Percentiles rank a stretch among this genome's conserved stretches.
Conservation (phyloP, 2,329 filamentous ascomycete species). For the Alternaria dauci region DNA sequence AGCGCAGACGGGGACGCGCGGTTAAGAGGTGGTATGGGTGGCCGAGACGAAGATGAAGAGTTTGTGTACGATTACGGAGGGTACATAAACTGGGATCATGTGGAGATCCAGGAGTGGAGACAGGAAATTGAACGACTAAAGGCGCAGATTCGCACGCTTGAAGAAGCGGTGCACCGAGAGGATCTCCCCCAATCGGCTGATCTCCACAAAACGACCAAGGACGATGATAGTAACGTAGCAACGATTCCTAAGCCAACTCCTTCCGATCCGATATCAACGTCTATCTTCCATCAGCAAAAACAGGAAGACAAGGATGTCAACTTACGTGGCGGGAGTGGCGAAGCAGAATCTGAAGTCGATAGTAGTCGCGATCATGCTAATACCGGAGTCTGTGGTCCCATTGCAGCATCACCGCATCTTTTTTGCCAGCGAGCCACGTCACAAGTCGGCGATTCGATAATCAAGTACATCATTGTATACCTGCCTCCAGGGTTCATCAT, state of each 20-base stretch:
- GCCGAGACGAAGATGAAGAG: slow-evolving; percentile 11
- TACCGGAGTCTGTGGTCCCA: neutral
- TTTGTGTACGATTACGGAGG: slow-evolving; percentile 9
- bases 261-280: neutral
- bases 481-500: slow-evolving; percentile 19
- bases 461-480: slow-evolving; percentile 8
- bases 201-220: neutral
- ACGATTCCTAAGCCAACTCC: neutral
- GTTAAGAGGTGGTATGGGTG: slow-evolving; percentile 10
- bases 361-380: neutral
- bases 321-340: neutral
- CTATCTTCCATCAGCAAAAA: neutral
- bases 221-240: neutral
- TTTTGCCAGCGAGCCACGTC: neutral
- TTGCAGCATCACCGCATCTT: neutral
- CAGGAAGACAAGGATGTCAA: neutral
- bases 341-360: neutral
- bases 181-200: neutral
- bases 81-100: slow-evolving; percentile 11
- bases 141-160: neutral
- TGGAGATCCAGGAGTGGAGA: neutral
- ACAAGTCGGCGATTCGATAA: neutral
- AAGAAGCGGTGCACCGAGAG: neutral
- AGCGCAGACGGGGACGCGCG: neutral
- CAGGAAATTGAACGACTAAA: neutral